Percentiles rank a stretch among this genome's conserved stretches.
Evolutionary conservation across 23 red algal genomes (phyloP).

Genomic region (Gracilaria domingensis): DNA sequence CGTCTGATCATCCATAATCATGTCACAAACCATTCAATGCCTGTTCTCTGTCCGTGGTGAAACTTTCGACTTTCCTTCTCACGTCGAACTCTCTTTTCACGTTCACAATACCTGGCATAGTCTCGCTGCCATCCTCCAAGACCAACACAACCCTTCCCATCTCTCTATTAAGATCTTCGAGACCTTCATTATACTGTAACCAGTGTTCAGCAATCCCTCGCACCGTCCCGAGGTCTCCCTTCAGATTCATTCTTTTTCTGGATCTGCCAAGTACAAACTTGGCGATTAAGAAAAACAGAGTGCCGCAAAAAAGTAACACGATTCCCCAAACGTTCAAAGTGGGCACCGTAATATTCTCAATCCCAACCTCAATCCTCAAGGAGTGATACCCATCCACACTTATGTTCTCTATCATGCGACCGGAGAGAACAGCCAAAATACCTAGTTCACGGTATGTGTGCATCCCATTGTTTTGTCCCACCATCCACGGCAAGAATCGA

Average conservation of each 20-base stretch:
- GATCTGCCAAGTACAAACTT: background rate
- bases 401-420: background rate
- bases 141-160: no score
- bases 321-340: background rate
- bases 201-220: slow-evolving; percentile 1
- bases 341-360: background rate
- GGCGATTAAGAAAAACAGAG: background rate
- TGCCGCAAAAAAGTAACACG: background rate
- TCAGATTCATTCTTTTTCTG: background rate
- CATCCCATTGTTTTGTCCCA: background rate
- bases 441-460: background rate
- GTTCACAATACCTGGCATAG: no score
- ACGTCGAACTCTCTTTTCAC: no score
- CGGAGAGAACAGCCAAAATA: background rate
- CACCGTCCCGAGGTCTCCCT: background rate
- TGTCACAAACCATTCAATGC: no score
- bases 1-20: no score
- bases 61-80: no score
- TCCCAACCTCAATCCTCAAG: background rate
- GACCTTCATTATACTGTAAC: background rate
- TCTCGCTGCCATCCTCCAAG: no score
- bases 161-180: no score
- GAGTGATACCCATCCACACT: background rate
- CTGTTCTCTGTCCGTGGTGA: no score
- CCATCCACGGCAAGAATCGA: background rate